Evolutionary conservation across 2,329 filamentous ascomycete species (phyloP), one percentile per base, ranked within the genome.

Genomic region (Hypoxylon sp.): DNA sequence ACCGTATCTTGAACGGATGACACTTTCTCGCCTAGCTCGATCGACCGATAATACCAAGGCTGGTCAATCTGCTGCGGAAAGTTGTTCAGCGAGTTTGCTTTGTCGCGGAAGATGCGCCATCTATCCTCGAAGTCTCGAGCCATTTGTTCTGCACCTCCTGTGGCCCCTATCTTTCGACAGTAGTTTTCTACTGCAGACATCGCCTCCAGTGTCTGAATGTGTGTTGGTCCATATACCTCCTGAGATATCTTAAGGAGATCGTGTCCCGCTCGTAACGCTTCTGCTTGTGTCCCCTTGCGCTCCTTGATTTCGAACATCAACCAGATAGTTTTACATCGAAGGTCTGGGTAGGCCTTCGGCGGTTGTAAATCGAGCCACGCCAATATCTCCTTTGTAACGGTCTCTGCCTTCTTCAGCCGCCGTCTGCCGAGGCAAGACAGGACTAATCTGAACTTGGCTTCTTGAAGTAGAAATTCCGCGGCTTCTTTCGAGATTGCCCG

Each of bases 181-280:
- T 74, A 75, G 9, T 56, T 72, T 39, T 73, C 72, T 10, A 76
- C 61, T 2, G 75, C 75, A 8, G 74, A 73, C 47, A 76, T 71
- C n/a, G 74, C 75, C 31, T 76, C 74, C 3, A 76, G 58, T 1
- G 75, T 76, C 56, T 76, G 75, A n/a, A 76, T 68, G 50, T 76
- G 75, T 39, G 64, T 47, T 5, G 65, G 62, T 6, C 75, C 75
- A 48, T 76, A 76, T 3, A 67, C 58, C n/a, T 67, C 60, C 29
- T 65, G 60, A 39, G 74, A 75, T 39, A 72, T 29, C 5, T 71
- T 63, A 11, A 76, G 55, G 9, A 76, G 73, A 8, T 56, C 56
- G 3, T 68, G 55, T 24, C 75, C 75, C 2, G 65, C 63, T 39
- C 60, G 63, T 42, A 73, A 54, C 14, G 72, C 75, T 44, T 75